Evolutionary conservation across 306 rosid species (phyloP).

Genomic region (Begonia loranthoides): DNA sequence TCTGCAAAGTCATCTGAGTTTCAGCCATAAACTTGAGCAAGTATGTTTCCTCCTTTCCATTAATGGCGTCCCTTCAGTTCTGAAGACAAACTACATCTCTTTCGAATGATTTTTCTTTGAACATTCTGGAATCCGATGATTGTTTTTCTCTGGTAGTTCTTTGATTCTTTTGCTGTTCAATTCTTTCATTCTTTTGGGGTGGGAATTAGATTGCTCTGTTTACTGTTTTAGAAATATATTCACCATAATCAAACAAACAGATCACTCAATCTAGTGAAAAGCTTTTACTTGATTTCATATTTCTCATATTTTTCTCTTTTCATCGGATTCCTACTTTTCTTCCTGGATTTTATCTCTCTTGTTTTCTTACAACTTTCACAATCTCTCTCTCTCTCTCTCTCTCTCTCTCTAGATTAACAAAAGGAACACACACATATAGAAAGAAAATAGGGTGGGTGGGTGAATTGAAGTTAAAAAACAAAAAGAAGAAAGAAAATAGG

Average conservation of each 20-base stretch:
- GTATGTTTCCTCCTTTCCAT: constrained; percentile 48
- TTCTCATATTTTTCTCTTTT: constrained; percentile 24
- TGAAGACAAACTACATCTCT: constrained; percentile 20
- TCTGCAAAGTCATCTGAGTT: constrained; percentile 37
- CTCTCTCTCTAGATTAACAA: constrained; percentile 20
- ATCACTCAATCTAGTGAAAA: constrained; percentile 21
- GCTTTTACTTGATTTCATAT: constrained; percentile 15
- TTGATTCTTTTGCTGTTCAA: constrained; percentile 16
- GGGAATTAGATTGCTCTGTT: constrained; percentile 25
- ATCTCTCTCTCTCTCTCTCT: constrained; percentile 34
- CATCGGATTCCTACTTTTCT: constrained; percentile 85
- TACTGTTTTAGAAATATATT: constrained; percentile 18
- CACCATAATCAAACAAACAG: constrained; percentile 33
- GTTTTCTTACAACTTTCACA: constrained; percentile 37
- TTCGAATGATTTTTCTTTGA: constrained; percentile 51
- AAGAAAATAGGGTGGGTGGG: constrained; percentile 38
- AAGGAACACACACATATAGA: constrained; percentile 5
- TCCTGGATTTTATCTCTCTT: constrained; percentile 5
- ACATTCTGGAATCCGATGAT: constrained; percentile 96
- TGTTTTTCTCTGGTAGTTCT: constrained; percentile 31
- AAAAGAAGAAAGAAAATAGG: constrained; percentile 18
- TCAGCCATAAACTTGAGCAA: constrained; percentile 33
- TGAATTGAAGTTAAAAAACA: constrained; percentile 13
- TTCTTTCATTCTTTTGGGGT: constrained; percentile 76
- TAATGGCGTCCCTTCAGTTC: constrained; percentile 11